A percentile compares a stretch with the other conserved stretches of the same genome.
Conservation (phyloP, 108 stramenopile genomes). For the Discostella pseudostelligera region DNA sequence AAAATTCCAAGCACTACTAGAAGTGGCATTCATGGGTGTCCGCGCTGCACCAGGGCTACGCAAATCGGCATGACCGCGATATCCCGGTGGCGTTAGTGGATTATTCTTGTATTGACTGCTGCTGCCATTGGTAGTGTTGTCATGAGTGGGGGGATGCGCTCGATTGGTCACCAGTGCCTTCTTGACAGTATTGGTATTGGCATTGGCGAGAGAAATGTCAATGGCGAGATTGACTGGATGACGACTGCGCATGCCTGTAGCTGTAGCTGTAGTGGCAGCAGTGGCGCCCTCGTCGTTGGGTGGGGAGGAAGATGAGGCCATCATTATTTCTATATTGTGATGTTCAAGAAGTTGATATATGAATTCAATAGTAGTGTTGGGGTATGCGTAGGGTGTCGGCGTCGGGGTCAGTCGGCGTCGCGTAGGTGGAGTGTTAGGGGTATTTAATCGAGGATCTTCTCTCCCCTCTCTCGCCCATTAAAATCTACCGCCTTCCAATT, state of each 20-base stretch:
- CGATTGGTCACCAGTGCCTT: not conserved
- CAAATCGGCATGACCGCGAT: conserved; percentile 63
- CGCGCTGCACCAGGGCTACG: conserved; percentile 69
- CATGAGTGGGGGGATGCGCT: not conserved
- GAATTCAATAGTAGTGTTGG: too few relatives aligned
- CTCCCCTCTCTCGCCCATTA: too few relatives aligned
- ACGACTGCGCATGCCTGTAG: not conserved
- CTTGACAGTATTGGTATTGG: not conserved
- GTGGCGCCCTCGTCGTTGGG: not conserved
- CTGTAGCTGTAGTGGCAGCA: not conserved
- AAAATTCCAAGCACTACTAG: not conserved
- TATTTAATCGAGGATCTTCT: too few relatives aligned
- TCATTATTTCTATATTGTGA: not conserved
- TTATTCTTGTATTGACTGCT: conserved; percentile 1
- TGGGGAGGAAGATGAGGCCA: not conserved
- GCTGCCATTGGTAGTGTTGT: not conserved
- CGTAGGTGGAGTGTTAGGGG: too few relatives aligned
- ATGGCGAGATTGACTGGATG: not conserved
- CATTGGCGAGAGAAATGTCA: not conserved
- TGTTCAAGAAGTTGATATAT: too few relatives aligned
- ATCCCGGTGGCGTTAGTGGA: conserved; percentile 48
- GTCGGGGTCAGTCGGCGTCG: too few relatives aligned
- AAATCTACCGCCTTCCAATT: too few relatives aligned
- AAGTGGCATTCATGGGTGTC: conserved; percentile 46
- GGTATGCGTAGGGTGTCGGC: too few relatives aligned